Percentiles rank a stretch among this genome's conserved stretches.
phyloP scores from a whole-genome alignment of 2,329 filamentous ascomycete genomes.

The Cytospora schulzeri region DNA sequence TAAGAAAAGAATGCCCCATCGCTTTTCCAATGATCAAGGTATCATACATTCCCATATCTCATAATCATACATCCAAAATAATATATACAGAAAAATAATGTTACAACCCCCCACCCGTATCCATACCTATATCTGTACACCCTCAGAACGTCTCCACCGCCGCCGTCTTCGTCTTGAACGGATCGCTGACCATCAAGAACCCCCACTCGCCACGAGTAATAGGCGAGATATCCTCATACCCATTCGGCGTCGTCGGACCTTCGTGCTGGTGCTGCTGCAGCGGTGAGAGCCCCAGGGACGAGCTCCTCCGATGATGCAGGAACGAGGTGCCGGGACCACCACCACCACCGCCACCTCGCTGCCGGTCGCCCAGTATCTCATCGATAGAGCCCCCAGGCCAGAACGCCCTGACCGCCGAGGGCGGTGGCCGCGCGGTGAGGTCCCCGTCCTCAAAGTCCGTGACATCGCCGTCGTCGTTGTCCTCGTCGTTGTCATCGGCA shows the following conservation, averaged over 20 bases:
- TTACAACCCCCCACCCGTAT: not conserved
- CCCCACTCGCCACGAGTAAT: slow-evolving; percentile 66
- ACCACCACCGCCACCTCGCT: slow-evolving; percentile 24
- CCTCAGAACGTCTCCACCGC: slow-evolving; percentile 55
- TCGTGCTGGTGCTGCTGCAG: slow-evolving; percentile 32
- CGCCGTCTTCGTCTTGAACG: slow-evolving; percentile 48
- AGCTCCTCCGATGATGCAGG: slow-evolving; percentile 23
- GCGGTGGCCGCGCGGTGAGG: slow-evolving; percentile 39
- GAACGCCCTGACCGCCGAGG: slow-evolving; percentile 36
- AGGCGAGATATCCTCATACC: slow-evolving; percentile 64
- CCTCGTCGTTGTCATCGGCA: slow-evolving; percentile 24
- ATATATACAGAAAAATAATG: not conserved
- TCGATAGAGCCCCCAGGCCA: slow-evolving; percentile 44
- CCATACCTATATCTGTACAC: too few species aligned
- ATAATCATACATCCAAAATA: not conserved
- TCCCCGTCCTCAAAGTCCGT: slow-evolving; percentile 40
- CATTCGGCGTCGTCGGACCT: slow-evolving; percentile 60
- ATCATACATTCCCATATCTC: not conserved
- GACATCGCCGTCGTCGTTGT: slow-evolving; percentile 36
- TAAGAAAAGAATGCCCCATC: too few species aligned
- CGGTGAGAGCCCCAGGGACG: slow-evolving; percentile 10
- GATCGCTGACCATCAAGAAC: slow-evolving; percentile 56
- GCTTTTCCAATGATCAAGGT: too few species aligned
- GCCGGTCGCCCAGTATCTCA: slow-evolving; percentile 41
- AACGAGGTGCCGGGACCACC: too few species aligned